Conservation (phyloP, 495 filamentous ascomycete species). For the Bryoglossum gracile region DNA sequence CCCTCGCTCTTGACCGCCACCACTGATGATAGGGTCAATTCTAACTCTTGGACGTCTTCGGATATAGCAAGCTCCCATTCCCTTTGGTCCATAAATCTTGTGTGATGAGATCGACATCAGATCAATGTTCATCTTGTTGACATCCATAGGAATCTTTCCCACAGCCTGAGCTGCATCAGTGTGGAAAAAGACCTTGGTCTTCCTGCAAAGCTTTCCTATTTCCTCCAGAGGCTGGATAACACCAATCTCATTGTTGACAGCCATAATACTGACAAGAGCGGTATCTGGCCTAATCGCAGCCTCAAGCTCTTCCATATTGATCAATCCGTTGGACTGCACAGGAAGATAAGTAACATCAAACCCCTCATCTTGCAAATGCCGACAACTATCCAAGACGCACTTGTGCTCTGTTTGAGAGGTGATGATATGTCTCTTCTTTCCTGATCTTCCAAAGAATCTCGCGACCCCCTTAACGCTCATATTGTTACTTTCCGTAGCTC, state of each 20-base stretch:
- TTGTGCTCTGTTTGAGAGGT: constrained; percentile 98
- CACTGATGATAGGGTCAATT: constrained; percentile 91
- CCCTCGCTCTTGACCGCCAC: constrained; percentile 92
- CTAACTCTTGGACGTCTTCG: constrained; percentile 86
- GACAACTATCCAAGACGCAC: constrained; percentile 93
- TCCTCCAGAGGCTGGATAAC: constrained; percentile 92
- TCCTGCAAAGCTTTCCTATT: constrained; percentile 86
- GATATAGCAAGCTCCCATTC: constrained; percentile 93
- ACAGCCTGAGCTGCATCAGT: constrained; percentile 96
- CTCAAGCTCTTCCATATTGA: constrained; percentile 81
- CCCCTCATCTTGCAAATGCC: constrained; percentile 94
- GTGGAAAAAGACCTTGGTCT: constrained; percentile 95
- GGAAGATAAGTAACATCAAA: constrained; percentile 95
- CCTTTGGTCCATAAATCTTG: constrained; percentile 98
- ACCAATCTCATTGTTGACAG: constrained; percentile 98
- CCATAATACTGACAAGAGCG: constrained; percentile 90
- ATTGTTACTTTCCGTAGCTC: constrained; percentile 97
- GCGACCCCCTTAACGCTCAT: constrained; percentile 99
- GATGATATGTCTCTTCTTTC: constrained; percentile 98
- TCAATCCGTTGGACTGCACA: constrained; percentile 73
- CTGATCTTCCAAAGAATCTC: constrained; percentile 81
- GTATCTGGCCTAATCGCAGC: constrained; percentile 88
- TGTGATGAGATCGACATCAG: constrained; percentile 98
- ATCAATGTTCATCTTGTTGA: constrained; percentile 95
- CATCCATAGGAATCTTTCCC: constrained; percentile 93